Evolutionary conservation across 2,329 filamentous ascomycete species (phyloP).

Genomic region (Paecilomyces sp.): DNA sequence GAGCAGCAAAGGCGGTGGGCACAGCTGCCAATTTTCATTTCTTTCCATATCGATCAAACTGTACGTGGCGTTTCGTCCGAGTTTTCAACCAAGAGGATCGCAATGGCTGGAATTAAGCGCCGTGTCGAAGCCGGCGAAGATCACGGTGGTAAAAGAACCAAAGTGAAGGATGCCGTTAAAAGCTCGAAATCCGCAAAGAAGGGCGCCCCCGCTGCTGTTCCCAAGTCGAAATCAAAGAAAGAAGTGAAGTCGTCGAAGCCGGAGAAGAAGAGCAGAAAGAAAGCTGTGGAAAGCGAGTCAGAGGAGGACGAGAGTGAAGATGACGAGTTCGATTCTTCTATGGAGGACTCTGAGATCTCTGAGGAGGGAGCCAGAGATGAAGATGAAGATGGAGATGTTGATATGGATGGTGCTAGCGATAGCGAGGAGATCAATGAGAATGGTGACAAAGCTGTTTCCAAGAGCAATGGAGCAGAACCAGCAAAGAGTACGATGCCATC

Average conservation of each 20-base stretch:
- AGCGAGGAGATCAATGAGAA: constrained; percentile 8
- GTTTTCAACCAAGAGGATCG: neutral
- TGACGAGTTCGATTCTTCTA: constrained; percentile 13
- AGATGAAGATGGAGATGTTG: constrained; percentile 7
- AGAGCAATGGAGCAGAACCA: constrained; percentile 1
- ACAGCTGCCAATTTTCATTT: neutral
- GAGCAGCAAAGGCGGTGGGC: constrained; percentile 6
- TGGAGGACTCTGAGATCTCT: constrained; percentile 7
- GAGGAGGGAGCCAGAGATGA: constrained; percentile 19
- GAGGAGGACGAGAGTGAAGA: constrained; percentile 23
- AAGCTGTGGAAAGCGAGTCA: constrained; percentile 34
- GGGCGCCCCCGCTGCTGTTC: constrained; percentile 1
- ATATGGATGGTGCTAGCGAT: constrained; percentile 8
- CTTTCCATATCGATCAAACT: constrained; percentile 14
- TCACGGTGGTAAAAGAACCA: constrained; percentile 34
- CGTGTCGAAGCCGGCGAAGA: constrained; percentile 30
- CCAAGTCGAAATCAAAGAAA: constrained; percentile 19
- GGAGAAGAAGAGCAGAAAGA: constrained; percentile 26
- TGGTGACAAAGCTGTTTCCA: constrained; percentile 6
- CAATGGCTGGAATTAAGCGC: constrained; percentile 37
- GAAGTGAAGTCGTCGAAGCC: constrained; percentile 19
- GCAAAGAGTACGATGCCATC: neutral
- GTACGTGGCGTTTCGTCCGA: neutral
- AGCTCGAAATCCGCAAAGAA: constrained; percentile 6
- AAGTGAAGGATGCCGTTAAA: constrained; percentile 22